Evolutionary conservation across 2,329 filamentous ascomycete genomes (phyloP), one percentile per base, ranked within the genome.

Genomic region (Kalaharituber pfeilii): DNA sequence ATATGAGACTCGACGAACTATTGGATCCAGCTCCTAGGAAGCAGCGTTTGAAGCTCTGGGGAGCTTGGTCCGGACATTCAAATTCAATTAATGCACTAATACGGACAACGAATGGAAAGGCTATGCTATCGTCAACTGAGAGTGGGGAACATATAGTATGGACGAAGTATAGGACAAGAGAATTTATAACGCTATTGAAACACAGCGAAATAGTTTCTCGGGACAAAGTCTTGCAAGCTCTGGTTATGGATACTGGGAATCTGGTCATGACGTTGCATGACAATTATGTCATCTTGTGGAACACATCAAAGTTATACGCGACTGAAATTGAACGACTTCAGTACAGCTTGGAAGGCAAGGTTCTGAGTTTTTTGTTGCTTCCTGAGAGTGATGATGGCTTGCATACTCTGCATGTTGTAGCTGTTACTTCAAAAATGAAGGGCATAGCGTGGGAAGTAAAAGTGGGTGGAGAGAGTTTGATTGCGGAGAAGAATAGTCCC

Each of bases 21-120:
- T 82, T 98, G 59, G 86, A 93, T 63, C 81, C 84, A 1, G 73
- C 75, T 1, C 74, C 77, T 0, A 72, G 75, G 44, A 71, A 70
- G 50, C 69, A 73, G 42, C 79, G 84, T 1, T 69, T 93, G 15
- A 69, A 71, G 20, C 73, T 78, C 13, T 78, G 76, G 58, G 76
- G 79, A 1, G 75, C 80, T 1, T 93, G 87, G 85, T 86, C 86
- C 1, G 88, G 89, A 1, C 88, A 95, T 69, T 84, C 82, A 15
- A 76, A 76, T 15, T 74, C 85, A 0, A 79, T 95, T 58, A 82
- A 83, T 64, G 94, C 93, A 65, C 84, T 94, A 56, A 82, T 93
- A 47, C 81, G 87, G 57, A 93, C 88, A 63, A 84, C 83, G 44
- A 84, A 81, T 63, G 88, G 87, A 7, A 76, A 79, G 59, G 82